phyloP scores from a whole-genome alignment of 192 early-diverging fungal species.

The Martensiomyces pterosporus region DNA sequence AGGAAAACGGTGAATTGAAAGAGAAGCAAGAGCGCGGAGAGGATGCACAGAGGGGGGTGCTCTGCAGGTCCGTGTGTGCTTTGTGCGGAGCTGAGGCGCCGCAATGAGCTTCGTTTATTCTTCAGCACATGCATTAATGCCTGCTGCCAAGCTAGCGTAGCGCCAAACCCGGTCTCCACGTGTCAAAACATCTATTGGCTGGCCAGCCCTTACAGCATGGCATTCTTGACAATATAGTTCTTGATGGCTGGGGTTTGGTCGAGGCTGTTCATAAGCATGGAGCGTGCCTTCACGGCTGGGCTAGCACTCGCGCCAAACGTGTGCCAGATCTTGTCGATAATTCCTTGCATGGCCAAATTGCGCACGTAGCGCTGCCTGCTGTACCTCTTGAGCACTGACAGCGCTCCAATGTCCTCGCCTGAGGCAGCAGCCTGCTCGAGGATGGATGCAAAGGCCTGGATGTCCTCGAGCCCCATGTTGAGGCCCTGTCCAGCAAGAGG shows the following conservation, averaged over 20 bases:
- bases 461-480: slow-evolving; percentile 89
- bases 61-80: too few relatives aligned
- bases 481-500: slow-evolving; percentile 96
- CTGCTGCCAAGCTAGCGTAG: neutral
- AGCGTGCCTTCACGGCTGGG: slow-evolving; percentile 64
- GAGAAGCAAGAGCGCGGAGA: neutral
- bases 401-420: slow-evolving; percentile 79
- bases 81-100: too few relatives aligned
- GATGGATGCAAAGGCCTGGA: slow-evolving; percentile 60
- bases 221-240: slow-evolving; percentile 16
- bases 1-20: neutral
- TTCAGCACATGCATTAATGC: neutral
- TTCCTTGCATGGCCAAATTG: slow-evolving; percentile 80
- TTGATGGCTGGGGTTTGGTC: slow-evolving; percentile 68
- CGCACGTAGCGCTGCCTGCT: slow-evolving; percentile 74
- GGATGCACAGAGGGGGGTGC: too few relatives aligned
- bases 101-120: too few relatives aligned
- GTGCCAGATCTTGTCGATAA: slow-evolving; percentile 74
- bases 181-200: too few relatives aligned
- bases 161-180: neutral
- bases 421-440: slow-evolving; percentile 60
- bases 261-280: slow-evolving; percentile 66
- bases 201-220: slow-evolving; percentile 21
- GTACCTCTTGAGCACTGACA: slow-evolving; percentile 74
- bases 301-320: slow-evolving; percentile 66